These are phyloP conservation scores for Vigna radiata DNA, from an alignment of 306 rosid genomes.

Conservation along the genomic window DNA sequence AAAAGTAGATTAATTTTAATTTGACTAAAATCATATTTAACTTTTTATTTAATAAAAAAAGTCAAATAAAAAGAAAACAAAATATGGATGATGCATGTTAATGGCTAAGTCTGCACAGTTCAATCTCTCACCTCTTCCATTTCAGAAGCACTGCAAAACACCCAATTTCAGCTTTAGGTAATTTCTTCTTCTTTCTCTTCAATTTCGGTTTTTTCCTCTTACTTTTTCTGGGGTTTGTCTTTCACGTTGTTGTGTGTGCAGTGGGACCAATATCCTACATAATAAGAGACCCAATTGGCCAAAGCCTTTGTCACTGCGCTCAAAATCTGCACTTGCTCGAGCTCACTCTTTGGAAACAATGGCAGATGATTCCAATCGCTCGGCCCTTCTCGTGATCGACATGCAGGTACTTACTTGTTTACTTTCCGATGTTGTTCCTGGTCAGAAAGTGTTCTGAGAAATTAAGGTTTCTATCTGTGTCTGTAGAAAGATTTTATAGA, in stretches of 20 bases:
- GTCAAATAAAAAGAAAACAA: too few relatives aligned
- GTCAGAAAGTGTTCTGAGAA: not conserved
- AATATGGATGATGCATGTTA: too few relatives aligned
- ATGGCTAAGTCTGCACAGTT: not conserved
- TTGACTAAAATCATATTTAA: too few relatives aligned
- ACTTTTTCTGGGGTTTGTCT: not conserved
- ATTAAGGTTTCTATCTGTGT: constrained; percentile 15
- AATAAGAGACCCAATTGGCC: constrained; percentile 31
- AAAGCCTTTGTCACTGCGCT: constrained; percentile 27
- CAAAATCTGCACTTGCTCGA: constrained; percentile 40
- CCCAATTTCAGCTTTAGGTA: constrained; percentile 36
- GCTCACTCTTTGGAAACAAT: constrained; percentile 50
- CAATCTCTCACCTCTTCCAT: not conserved
- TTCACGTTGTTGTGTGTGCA: constrained; percentile 30
- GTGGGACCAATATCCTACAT: not conserved
- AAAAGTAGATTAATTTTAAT: too few relatives aligned
- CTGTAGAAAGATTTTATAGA: constrained; percentile 56
- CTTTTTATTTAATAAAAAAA: too few relatives aligned
- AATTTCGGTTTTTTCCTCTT: too few relatives aligned
- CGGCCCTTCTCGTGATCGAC: constrained; percentile 83
- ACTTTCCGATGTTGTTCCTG: not conserved
- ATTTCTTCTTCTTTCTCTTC: not conserved
- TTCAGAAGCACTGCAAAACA: not conserved
- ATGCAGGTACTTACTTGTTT: constrained; percentile 67
- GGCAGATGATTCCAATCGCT: constrained; percentile 55